Percentiles rank a stretch among this genome's conserved stretches.
phyloP scores from a whole-genome alignment of 2,329 filamentous ascomycete genomes.

The Aspergillus clavatus region DNA sequence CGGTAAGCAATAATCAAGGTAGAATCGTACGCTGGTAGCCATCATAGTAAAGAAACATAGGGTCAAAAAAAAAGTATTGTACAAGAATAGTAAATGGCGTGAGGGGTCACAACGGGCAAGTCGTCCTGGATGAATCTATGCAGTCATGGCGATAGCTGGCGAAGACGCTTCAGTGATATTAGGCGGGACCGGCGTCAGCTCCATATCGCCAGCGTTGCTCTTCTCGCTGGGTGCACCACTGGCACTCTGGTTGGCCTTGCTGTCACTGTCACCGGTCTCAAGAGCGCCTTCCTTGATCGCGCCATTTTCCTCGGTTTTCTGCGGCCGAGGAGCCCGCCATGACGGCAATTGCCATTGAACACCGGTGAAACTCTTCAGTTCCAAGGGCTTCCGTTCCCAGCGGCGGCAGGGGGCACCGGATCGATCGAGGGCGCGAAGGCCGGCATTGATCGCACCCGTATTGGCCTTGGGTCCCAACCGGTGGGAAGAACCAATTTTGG shows the following conservation, averaged over 20 bases:
- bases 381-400: constrained; percentile 80
- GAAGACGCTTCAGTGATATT: constrained; percentile 51
- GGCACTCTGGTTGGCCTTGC: constrained; percentile 51
- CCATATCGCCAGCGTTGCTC: constrained; percentile 51
- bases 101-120: not conserved
- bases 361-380: constrained; percentile 88
- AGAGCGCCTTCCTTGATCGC: constrained; percentile 54
- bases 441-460: constrained; percentile 94
- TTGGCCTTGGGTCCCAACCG: constrained; percentile 96
- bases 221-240: constrained; percentile 58
- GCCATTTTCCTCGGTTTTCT: constrained; percentile 53
- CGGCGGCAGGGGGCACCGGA: constrained; percentile 86
- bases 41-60: constrained; percentile 7
- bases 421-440: constrained; percentile 86
- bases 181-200: constrained; percentile 43
- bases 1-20: constrained; percentile 3
- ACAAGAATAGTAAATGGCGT: constrained; percentile 16
- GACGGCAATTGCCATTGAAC: constrained; percentile 74
- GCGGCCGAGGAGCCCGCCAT: constrained; percentile 61
- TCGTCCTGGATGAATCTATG: constrained; percentile 18
- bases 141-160: constrained; percentile 40
- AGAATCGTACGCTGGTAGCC: constrained; percentile 1
- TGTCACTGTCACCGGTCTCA: constrained; percentile 52
- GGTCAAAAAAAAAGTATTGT: constrained; percentile 19
- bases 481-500: constrained; percentile 47